phyloP scores from a whole-genome alignment of 768 basidiomycete genomes.

The Leccinum imitatum region DNA sequence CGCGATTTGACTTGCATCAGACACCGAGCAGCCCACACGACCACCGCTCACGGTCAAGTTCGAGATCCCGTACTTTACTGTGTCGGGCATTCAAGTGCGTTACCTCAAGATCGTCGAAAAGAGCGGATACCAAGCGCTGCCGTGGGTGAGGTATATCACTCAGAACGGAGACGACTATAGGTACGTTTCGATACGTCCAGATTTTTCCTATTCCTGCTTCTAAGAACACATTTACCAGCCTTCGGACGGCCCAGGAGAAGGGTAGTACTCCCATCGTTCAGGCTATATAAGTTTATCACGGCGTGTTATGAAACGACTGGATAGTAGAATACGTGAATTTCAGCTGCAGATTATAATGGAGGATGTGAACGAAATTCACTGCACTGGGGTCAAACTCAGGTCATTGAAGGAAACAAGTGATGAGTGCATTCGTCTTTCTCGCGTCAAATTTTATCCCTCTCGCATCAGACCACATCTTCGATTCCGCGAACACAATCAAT shows the following conservation, averaged over 20 bases:
- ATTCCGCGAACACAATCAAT: neutral
- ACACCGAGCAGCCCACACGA: constrained; percentile 68
- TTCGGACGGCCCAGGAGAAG: constrained; percentile 75
- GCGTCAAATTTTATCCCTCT: too few relatives aligned
- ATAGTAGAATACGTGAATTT: neutral
- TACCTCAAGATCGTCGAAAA: constrained; percentile 99
- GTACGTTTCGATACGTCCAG: constrained; percentile 37
- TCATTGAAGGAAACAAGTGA: too few relatives aligned
- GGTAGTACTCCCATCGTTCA: constrained; percentile 61
- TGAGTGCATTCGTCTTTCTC: too few relatives aligned
- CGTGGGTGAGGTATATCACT: constrained; percentile 95
- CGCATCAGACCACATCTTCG: too few relatives aligned
- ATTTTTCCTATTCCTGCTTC: neutral
- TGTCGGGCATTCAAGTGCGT: constrained; percentile 95
- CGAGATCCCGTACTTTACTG: constrained; percentile 98
- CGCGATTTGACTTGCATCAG: constrained; percentile 28
- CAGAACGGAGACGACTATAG: constrained; percentile 92
- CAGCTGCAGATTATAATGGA: neutral
- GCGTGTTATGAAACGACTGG: neutral
- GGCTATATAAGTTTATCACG: constrained; percentile 8
- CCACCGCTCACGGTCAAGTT: constrained; percentile 97
- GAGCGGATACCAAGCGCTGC: constrained; percentile 93
- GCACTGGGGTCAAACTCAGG: too few relatives aligned
- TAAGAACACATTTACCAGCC: constrained; percentile 28
- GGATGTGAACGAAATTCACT: too few relatives aligned